Conservation (phyloP, 176 grass and related monocot species). For the Pharus latifolius region DNA sequence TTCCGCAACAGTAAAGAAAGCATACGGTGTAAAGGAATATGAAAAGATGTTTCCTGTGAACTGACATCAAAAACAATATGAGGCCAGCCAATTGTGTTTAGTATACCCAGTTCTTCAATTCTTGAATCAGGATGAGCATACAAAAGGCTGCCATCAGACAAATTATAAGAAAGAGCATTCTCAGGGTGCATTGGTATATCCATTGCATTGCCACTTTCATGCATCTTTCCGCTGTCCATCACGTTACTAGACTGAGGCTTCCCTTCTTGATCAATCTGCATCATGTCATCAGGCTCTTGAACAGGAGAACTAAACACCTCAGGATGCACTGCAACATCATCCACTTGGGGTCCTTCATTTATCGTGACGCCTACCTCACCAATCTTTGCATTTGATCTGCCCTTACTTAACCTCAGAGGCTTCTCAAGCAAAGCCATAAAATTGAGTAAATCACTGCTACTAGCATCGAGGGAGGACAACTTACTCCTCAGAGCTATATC, state of each 20-base stretch:
- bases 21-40: slow-evolving; percentile 92
- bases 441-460: slow-evolving; percentile 18
- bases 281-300: not conserved
- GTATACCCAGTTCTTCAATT: slow-evolving; percentile 54
- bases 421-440: slow-evolving; percentile 41
- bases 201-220: slow-evolving; percentile 12
- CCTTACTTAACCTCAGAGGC: slow-evolving; percentile 32
- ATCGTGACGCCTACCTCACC: not conserved
- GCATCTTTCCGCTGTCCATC: slow-evolving; percentile 29
- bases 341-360: slow-evolving; percentile 10
- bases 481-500: slow-evolving; percentile 31
- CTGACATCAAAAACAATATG: slow-evolving; percentile 79
- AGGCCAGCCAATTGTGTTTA: slow-evolving; percentile 61
- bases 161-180: slow-evolving; percentile 33
- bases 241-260: slow-evolving; percentile 2
- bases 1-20: slow-evolving; percentile 79
- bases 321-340: not conserved
- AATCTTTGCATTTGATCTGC: slow-evolving; percentile 17
- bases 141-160: slow-evolving; percentile 57
- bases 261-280: slow-evolving; percentile 29
- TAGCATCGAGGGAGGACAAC: slow-evolving; percentile 33
- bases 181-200: slow-evolving; percentile 24
- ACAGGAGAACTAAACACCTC: slow-evolving; percentile 11
- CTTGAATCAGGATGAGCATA: slow-evolving; percentile 49
- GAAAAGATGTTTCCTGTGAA: slow-evolving; percentile 94